Evolutionary conservation across 768 basidiomycete genomes (phyloP).

Genomic region (Rhodotorula diobovata): DNA sequence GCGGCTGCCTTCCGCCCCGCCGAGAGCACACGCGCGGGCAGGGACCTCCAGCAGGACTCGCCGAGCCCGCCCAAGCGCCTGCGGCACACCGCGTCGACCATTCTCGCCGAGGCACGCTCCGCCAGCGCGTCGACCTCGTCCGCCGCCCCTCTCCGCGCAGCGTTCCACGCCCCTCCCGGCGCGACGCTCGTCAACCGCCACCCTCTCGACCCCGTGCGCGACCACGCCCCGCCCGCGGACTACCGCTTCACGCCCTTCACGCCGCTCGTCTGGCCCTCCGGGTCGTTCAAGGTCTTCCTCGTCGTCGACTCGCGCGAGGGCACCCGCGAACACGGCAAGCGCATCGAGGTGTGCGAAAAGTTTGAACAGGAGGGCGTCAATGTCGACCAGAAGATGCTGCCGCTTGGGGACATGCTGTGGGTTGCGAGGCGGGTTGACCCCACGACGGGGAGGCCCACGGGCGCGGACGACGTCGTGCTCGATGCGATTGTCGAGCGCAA

Average conservation of each 20-base stretch:
- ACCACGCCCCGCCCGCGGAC: not conserved
- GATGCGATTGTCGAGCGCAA: constrained; percentile 53
- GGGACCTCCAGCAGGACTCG: not conserved
- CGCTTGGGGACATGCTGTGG: constrained; percentile 52
- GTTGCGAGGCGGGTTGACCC: constrained; percentile 44
- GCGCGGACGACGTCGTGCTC: constrained; percentile 49
- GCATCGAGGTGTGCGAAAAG: constrained; percentile 44
- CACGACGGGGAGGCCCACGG: constrained; percentile 23
- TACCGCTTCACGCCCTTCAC: constrained; percentile 13
- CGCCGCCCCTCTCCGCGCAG: constrained; percentile 5
- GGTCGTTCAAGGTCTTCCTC: constrained; percentile 49
- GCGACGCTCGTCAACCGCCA: constrained; percentile 20
- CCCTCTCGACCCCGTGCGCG: constrained; percentile 35
- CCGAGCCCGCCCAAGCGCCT: not conserved
- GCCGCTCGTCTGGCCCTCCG: constrained; percentile 45
- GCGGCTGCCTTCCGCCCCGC: not conserved
- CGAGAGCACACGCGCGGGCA: not conserved
- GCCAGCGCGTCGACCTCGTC: not conserved
- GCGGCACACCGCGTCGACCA: not conserved
- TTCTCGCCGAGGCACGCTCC: not conserved
- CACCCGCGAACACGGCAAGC: constrained; percentile 42
- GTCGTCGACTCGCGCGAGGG: constrained; percentile 50
- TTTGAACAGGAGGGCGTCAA: constrained; percentile 45
- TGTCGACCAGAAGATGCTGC: constrained; percentile 47
- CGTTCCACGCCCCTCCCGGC: not conserved